Percentiles rank a stretch among this genome's conserved stretches.
Conservation (phyloP, 176 grass and related monocot species). For the Eleusine indica region DNA sequence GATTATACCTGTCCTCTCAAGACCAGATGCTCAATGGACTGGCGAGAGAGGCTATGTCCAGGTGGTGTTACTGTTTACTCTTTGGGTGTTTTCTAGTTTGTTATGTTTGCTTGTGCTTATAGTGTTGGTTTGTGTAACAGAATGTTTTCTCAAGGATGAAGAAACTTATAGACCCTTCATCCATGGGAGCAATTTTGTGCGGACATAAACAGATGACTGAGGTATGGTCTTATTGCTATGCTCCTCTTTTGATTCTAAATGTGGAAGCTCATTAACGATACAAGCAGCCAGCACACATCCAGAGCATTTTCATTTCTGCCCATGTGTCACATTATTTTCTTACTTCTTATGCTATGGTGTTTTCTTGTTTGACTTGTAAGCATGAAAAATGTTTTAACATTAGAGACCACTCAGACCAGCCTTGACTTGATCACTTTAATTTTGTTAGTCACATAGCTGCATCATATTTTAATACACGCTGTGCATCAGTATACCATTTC, state of each 20-base stretch:
- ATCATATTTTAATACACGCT: not conserved
- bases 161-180: slow-evolving; percentile 59
- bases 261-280: not conserved
- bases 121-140: slow-evolving; percentile 36
- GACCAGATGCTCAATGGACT: slow-evolving; percentile 70
- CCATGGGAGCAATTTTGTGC: slow-evolving; percentile 78
- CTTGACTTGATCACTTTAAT: not conserved
- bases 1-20: slow-evolving; percentile 78
- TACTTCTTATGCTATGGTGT: not conserved
- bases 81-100: not conserved
- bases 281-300: not conserved
- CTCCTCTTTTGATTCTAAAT: not conserved
- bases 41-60: slow-evolving; percentile 84
- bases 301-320: not conserved
- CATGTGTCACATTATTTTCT: slow-evolving; percentile 3
- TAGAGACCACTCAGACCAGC: not conserved
- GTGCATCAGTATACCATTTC: not conserved
- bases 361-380: not conserved
- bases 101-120: not conserved
- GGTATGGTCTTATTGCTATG: slow-evolving; percentile 45
- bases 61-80: slow-evolving; percentile 40
- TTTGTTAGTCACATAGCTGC: not conserved
- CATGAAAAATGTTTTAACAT: not conserved
- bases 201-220: slow-evolving; percentile 89
- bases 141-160: slow-evolving; percentile 71